Evolutionary conservation across 1,284 basidiomycete genomes (phyloP).

Genomic region (Cryptococcus sp.): DNA sequence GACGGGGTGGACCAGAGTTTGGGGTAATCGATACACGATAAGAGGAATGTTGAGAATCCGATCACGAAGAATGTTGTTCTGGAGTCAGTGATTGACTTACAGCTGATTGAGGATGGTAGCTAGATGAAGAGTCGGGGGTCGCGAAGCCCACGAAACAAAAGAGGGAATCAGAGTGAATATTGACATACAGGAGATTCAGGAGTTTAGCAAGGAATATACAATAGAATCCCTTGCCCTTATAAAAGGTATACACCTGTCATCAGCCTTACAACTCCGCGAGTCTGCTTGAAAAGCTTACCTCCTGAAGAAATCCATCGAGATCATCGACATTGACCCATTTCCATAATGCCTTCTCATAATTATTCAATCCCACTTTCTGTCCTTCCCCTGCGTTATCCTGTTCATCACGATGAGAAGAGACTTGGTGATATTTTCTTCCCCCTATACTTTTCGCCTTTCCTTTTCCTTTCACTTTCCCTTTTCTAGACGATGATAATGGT

Average conservation of each 20-base stretch:
- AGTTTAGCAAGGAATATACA: slow-evolving; percentile 84
- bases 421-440: slow-evolving; percentile 18
- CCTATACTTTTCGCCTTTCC: slow-evolving; percentile 21
- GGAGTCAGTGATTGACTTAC: slow-evolving; percentile 56
- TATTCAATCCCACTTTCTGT: slow-evolving; percentile 59
- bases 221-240: slow-evolving; percentile 91
- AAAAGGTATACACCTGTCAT: slow-evolving; percentile 70
- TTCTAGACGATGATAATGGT: slow-evolving; percentile 3
- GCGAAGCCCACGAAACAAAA: no score
- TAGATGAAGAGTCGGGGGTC: no score
- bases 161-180: background rate
- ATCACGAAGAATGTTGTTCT: slow-evolving; percentile 98
- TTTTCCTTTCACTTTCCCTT: slow-evolving; percentile 25
- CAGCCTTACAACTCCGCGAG: background rate
- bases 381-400: slow-evolving; percentile 44
- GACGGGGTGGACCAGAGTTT: slow-evolving; percentile 53
- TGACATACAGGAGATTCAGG: slow-evolving; percentile 84
- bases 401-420: slow-evolving; percentile 42
- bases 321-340: slow-evolving; percentile 99
- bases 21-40: slow-evolving; percentile 91
- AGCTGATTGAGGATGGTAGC: slow-evolving; percentile 82
- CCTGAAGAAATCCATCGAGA: slow-evolving; percentile 88
- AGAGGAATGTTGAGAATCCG: slow-evolving; percentile 88
- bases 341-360: slow-evolving; percentile 89
- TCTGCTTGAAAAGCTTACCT: slow-evolving; percentile 53